A percentile compares a stretch with the other conserved stretches of the same genome.
phyloP scores from a whole-genome alignment of 164 flowering plant species.

The Litsea cubeba region DNA sequence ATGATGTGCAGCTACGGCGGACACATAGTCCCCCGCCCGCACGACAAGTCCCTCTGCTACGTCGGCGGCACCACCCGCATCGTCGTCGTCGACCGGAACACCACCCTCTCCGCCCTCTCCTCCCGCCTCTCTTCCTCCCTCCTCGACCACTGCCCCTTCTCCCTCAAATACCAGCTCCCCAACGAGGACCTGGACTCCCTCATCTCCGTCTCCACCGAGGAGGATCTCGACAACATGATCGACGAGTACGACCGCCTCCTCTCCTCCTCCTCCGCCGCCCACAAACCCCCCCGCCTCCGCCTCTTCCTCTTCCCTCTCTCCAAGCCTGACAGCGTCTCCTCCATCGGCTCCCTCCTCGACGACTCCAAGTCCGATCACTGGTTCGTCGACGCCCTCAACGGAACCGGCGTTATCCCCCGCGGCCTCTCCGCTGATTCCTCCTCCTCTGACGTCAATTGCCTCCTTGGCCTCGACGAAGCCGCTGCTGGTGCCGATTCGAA shows the following conservation, averaged over 20 bases:
- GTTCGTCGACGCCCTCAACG: slow-evolving; percentile 82
- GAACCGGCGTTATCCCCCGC: slow-evolving; percentile 43
- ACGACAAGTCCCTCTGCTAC: slow-evolving; percentile 82
- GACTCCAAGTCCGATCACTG: slow-evolving; percentile 77
- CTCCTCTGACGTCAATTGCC: slow-evolving; percentile 30
- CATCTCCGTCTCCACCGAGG: slow-evolving; percentile 83
- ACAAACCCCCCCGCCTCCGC: slow-evolving; percentile 42
- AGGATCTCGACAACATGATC: slow-evolving; percentile 93
- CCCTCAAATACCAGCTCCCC: slow-evolving; percentile 85
- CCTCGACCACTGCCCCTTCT: slow-evolving; percentile 42
- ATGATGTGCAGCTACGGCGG: slow-evolving; percentile 97
- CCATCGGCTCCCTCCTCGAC: slow-evolving; percentile 61
- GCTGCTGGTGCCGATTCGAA: neutral
- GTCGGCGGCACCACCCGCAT: slow-evolving; percentile 94
- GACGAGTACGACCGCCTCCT: slow-evolving; percentile 79
- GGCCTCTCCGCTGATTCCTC: slow-evolving; percentile 55
- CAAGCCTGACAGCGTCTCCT: slow-evolving; percentile 56
- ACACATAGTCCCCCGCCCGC: slow-evolving; percentile 88
- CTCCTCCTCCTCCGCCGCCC: slow-evolving; percentile 8
- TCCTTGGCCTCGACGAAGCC: slow-evolving; percentile 44
- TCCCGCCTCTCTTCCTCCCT: slow-evolving; percentile 55
- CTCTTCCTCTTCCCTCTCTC: slow-evolving; percentile 50
- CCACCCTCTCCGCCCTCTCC: slow-evolving; percentile 51
- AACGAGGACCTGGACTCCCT: slow-evolving; percentile 85
- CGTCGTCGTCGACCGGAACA: slow-evolving; percentile 69